Base-by-base conservation (phyloP, 805 yeast genomes). In the Yamadazyma laniorum region DNA sequence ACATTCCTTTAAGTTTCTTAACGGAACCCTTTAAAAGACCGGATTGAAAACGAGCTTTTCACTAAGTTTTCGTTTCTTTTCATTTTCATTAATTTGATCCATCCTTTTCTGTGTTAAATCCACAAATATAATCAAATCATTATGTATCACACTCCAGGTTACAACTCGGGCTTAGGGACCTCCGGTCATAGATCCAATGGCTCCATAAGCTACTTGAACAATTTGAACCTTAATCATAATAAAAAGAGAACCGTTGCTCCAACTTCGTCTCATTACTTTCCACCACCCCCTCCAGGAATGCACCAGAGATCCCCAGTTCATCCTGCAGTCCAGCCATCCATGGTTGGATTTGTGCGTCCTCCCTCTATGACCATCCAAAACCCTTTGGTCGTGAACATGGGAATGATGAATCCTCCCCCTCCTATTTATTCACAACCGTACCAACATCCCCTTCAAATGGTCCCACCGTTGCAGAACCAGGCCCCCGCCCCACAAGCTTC, bases 41-140 rank as follows among this genome's bases (percentile, higher is more conserved):
- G n/a, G n/a, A n/a, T n/a, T n/a, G n/a, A n/a, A 21, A 47, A 41
- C 67, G 69, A 63, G 62, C 70, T 64, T 64, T 64, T 64, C 55
- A 57, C 50, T 64, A 64, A 64, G 70, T 61, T 48, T 36, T 61
- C 65, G 66, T 53, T 50, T 21, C 9, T 21, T 21, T 21, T 21
- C 23, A 21, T 9, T 12, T 18, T 18, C n/a, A 22, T 7, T 22
- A 12, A 12, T 12, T 7, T 22, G 25, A 8, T 22, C 25, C 12
- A 6, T 26, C 29, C 15, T 12, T 26, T 13, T 7, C 13, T 13
- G 15, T 32, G 35, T 32, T 16, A 8, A 13, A 25, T 18, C 31
- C 35, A 26, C 29, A 26, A 26, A 13, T 21, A 21, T 7, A 6
- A n/a, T n/a, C n/a, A n/a, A n/a, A n/a, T n/a, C n/a, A n/a, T n/a